These are phyloP conservation scores for Gnaphalium uliginosum DNA, from an alignment of 129 eudicot species.

Conservation along the genomic window DNA sequence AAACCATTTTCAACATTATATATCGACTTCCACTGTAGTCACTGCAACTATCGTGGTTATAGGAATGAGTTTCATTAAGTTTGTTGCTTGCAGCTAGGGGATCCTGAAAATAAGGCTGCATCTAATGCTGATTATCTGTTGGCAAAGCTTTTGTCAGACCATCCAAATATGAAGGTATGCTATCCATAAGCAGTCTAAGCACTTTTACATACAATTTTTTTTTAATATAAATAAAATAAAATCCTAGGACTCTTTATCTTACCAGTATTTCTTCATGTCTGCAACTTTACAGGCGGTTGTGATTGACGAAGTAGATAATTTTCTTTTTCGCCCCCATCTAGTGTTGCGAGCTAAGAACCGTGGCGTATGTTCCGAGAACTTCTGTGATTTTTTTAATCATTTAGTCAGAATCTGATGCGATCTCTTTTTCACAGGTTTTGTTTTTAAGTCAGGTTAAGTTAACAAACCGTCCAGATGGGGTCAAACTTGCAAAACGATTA, in stretches of 20 bases:
- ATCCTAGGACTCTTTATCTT: background rate
- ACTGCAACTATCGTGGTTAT: slow-evolving; percentile 6
- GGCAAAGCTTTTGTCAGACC: slow-evolving; percentile 83
- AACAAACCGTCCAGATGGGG: slow-evolving; percentile 81
- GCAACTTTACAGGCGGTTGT: slow-evolving; percentile 74
- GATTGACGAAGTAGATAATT: slow-evolving; percentile 93
- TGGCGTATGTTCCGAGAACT: slow-evolving; percentile 57
- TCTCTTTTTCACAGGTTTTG: slow-evolving; percentile 57
- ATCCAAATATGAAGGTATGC: slow-evolving; percentile 96
- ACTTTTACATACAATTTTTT: background rate
- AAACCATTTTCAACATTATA: background rate
- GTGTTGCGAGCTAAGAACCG: slow-evolving; percentile 87
- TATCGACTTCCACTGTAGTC: background rate
- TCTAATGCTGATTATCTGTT: slow-evolving; percentile 91
- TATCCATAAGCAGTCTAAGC: slow-evolving; percentile 13
- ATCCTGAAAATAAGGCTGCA: slow-evolving; percentile 96
- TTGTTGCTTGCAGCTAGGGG: slow-evolving; percentile 75
- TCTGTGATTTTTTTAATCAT: background rate
- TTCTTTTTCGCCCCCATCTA: slow-evolving; percentile 90
- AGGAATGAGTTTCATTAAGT: slow-evolving; percentile 13
- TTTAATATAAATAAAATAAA: background rate
- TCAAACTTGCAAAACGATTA: slow-evolving; percentile 83
- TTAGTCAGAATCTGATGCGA: slow-evolving; percentile 21
- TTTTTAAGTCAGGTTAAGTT: slow-evolving; percentile 82
- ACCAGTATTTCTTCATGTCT: background rate